Base-by-base conservation (phyloP, 164 flowering plant genomes). In the Vitis riparia region DNA sequence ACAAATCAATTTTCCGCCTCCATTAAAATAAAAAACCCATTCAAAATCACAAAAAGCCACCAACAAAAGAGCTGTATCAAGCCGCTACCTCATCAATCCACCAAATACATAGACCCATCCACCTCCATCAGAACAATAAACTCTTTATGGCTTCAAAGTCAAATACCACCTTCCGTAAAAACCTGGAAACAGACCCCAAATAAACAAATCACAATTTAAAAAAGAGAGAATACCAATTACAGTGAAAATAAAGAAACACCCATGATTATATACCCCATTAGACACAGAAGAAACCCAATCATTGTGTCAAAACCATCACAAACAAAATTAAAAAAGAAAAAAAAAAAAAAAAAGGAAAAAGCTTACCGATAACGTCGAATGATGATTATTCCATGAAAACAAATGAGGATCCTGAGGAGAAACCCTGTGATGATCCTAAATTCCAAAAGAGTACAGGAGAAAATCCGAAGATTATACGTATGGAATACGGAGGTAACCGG, bases 81-180 rank as follows among this genome's bases (percentile, higher is more conserved):
- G 50, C 55, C 32, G 23, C 15, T 63, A 32, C 62, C 68, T 63
- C 67, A 62, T 71, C 27, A 23, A 23, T 23, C 27, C 27, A 23
- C 27, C 27, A 23, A 23, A 23, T 23, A 23, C 27, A 23, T 23
- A 23, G 27, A 23, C 27, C 27, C 27, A 23, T 23, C 27, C 27
- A 23, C 27, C 71, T 68, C 73, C 65, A 62, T 59, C 68, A 58
- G 23, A 65, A 62, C 61, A 29, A 61, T 17, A 49, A 70, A 51
- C 37, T 59, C 55, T 32, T 47, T 59, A 49, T 51, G 66, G 68
- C 81, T 73, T 74, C 82, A 78, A 85, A 82, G 85, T 83, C 85
- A 83, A 86, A 75, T 67, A 32, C 81, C 71, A 70, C 78, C 77
- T 78, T 74, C 79, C 74, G 69, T 73, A 71, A 66, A 65, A 66